Conservation (phyloP, 345 rosid genomes). For the Brassica napus region DNA sequence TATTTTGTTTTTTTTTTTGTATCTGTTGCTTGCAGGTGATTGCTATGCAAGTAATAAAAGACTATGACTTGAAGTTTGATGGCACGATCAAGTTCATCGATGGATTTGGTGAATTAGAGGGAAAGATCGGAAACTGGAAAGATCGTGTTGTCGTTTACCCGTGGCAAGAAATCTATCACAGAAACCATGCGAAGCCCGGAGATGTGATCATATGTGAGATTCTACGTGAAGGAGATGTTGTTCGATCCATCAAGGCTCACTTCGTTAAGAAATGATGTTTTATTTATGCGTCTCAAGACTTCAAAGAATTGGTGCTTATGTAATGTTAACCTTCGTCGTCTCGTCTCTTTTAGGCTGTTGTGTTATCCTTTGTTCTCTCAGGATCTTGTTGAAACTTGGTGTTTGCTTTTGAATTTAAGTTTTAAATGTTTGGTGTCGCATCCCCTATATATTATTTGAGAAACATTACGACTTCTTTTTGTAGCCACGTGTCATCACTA, state of each 20-base stretch:
- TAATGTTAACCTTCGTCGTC: neutral
- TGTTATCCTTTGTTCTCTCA: neutral
- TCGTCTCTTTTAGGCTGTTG: neutral
- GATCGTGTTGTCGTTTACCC: slow-evolving; percentile 19
- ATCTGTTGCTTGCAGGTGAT: slow-evolving; percentile 8
- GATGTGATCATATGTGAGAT: slow-evolving; percentile 29
- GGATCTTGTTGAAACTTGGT: neutral
- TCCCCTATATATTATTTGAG: too few relatives aligned
- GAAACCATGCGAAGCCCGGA: neutral
- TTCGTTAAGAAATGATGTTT: slow-evolving; percentile 18
- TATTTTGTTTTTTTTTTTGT: neutral
- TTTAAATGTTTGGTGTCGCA: neutral
- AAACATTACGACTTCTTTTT: too few relatives aligned
- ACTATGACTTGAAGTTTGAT: slow-evolving; percentile 9
- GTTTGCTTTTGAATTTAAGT: neutral
- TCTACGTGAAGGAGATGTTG: slow-evolving; percentile 7
- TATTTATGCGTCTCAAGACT: neutral
- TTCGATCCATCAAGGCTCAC: slow-evolving; percentile 18
- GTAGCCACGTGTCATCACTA: too few relatives aligned
- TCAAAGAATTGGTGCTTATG: neutral
- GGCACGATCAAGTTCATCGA: slow-evolving; percentile 9
- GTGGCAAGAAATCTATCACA: slow-evolving; percentile 18
- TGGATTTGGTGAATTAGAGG: neutral
- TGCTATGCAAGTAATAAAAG: slow-evolving; percentile 10
- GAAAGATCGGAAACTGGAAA: slow-evolving; percentile 1